Evolutionary conservation across 345 rosid genomes (phyloP).

Genomic region (Gossypium rotundifolium): DNA sequence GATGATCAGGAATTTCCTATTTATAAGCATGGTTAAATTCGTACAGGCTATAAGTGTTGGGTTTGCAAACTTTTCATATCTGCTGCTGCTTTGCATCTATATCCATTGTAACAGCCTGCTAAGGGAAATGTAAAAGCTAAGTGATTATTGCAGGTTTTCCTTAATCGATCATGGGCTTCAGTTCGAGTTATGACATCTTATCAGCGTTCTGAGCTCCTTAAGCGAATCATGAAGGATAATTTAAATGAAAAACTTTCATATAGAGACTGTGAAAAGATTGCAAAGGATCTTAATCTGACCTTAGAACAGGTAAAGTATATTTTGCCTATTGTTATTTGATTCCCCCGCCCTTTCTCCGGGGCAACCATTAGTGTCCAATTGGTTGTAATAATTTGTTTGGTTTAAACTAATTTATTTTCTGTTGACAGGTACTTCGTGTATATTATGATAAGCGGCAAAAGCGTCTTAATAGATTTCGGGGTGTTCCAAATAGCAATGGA

Average conservation of each 20-base stretch:
- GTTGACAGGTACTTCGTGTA: constrained; percentile 72
- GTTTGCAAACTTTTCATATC: not conserved
- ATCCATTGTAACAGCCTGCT: constrained; percentile 4
- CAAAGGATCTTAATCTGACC: constrained; percentile 74
- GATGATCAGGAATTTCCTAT: not conserved
- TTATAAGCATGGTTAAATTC: not conserved
- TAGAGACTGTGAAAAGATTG: constrained; percentile 74
- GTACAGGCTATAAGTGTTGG: not conserved
- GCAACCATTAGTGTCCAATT: not conserved
- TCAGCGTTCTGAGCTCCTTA: constrained; percentile 67
- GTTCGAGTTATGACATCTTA: constrained; percentile 71
- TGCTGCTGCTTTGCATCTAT: not conserved
- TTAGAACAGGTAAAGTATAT: constrained; percentile 65
- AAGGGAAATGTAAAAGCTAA: constrained; percentile 2
- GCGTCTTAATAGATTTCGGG: constrained; percentile 35
- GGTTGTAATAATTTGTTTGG: not conserved
- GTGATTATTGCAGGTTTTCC: constrained; percentile 54
- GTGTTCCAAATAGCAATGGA: constrained; percentile 27
- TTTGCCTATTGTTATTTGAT: constrained; percentile 7
- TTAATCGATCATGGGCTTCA: constrained; percentile 72
- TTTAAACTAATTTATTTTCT: constrained; percentile 3
- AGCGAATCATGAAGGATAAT: constrained; percentile 36
- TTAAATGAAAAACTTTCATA: constrained; percentile 51
- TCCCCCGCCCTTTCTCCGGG: not conserved
- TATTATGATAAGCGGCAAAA: constrained; percentile 55